Conservation (phyloP, 805 yeast species). For the Nakazawaea wickerhamii region DNA sequence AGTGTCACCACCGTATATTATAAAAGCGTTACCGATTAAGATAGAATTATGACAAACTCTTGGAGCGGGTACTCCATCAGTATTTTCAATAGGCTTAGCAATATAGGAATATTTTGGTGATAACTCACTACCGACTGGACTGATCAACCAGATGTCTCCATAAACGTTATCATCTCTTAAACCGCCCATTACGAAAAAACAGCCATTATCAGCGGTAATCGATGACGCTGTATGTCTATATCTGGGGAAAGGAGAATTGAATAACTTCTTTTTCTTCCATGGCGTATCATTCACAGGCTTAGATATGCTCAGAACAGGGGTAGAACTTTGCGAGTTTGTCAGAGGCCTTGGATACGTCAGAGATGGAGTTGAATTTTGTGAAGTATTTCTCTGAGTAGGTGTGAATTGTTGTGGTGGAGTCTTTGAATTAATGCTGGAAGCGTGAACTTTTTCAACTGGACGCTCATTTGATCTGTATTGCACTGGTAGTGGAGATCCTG, state of each 20-base stretch:
- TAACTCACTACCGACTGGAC: conserved; percentile 38
- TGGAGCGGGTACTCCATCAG: conserved; percentile 84
- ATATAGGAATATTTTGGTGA: conserved; percentile 31
- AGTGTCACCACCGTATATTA: conserved; percentile 96
- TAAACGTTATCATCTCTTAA: conserved; percentile 85
- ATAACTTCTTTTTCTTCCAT: conserved; percentile 61
- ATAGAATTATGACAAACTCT: conserved; percentile 95
- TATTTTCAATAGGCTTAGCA: conserved; percentile 58
- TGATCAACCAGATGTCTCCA: conserved; percentile 92
- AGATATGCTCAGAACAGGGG: background rate
- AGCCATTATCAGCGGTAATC: conserved; percentile 71
- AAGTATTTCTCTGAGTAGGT: background rate
- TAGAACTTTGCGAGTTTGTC: background rate
- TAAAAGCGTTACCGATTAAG: conserved; percentile 90
- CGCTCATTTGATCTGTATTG: background rate
- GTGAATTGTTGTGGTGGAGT: background rate
- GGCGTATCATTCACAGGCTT: conserved; percentile 29
- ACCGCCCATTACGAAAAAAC: conserved; percentile 90
- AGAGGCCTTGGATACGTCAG: background rate
- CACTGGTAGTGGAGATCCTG: background rate
- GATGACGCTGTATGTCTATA: conserved; percentile 87
- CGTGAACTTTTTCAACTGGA: background rate
- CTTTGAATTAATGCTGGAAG: background rate
- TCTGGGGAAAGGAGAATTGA: conserved; percentile 86
- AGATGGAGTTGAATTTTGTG: background rate